These are phyloP conservation scores for Epichloe gansuensis DNA, from an alignment of 2,329 filamentous ascomycete genomes.

Conservation along the genomic window DNA sequence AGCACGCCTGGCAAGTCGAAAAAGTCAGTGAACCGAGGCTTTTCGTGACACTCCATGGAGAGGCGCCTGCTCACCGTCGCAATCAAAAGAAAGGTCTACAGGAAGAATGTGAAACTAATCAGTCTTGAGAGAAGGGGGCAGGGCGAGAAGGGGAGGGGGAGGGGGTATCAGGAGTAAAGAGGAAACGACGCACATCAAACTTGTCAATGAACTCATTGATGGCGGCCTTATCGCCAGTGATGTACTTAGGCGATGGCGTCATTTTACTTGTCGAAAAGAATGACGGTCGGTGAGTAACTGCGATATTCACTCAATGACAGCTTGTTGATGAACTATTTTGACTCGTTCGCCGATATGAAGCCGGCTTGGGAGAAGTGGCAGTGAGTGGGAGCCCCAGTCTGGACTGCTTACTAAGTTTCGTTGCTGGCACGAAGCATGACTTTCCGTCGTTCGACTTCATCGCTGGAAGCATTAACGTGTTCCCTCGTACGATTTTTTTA, in stretches of 20 bases:
- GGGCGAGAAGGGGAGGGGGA: background rate
- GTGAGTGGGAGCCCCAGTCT: no score
- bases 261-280: constrained; percentile 7
- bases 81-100: constrained; percentile 72
- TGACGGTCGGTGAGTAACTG: no score
- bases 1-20: constrained; percentile 56
- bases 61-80: constrained; percentile 58
- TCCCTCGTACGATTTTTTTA: no score
- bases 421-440: no score
- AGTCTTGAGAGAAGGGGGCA: background rate
- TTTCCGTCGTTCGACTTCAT: no score
- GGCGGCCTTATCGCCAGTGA: constrained; percentile 67
- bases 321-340: background rate
- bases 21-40: background rate
- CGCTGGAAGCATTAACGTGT: no score
- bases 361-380: no score
- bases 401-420: no score
- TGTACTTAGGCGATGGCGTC: constrained; percentile 38
- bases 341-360: no score
- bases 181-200: constrained; percentile 65
- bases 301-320: no score
- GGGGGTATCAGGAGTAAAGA: background rate
- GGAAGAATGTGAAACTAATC: background rate
- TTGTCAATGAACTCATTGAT: constrained; percentile 76
- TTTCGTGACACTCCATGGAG: background rate